Base-by-base conservation (phyloP, 2,329 filamentous ascomycete species). In the Penicillium sp. region DNA sequence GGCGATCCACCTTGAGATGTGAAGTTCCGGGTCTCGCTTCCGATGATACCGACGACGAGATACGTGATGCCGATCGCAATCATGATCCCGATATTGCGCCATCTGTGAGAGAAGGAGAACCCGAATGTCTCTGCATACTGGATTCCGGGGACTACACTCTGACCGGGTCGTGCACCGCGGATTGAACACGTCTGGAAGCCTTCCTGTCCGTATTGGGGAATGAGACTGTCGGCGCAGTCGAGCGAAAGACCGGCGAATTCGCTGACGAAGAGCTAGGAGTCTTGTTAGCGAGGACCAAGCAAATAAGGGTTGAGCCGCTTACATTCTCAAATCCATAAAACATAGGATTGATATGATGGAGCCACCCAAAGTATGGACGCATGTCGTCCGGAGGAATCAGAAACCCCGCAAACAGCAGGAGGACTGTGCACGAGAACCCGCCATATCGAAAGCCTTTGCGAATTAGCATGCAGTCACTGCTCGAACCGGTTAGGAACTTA, bases 321-420 rank as follows among this genome's bases (percentile, higher is more conserved):
- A 55, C 52, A 41, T 46, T 55, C n/a, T 55, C 52, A n/a, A 55
- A 55, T 1, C 52, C 52, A 17, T 55, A 55, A 26, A 45, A 55
- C 52, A 55, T 55, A 3, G 52, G 52, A 26, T 55, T 55, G 19
- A 55, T 55, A 46, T 55, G 26, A n/a, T 55, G 52, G 0, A 55
- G 35, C 52, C 52, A 55, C 15, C 52, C 52, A n/a, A 55, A 55
- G 21, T 23, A 45, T 11, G 52, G 52, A 8, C 19, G 19, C 52
- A 55, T 55, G 13, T 55, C 52, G 11, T 46, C 38, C 3, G 52
- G 52, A 6, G 26, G 52, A 55, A 55, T 55, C 19, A 55, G 8
- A n/a, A 55, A 55, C 7, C 52, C 52, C 5, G 52, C 52, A 9
- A 55, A 55, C 5, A 55, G 35, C 11, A 55, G 19, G 5, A 55